phyloP scores from a whole-genome alignment of 2,329 filamentous ascomycete genomes.

The Ophiosphaerella narmari region DNA sequence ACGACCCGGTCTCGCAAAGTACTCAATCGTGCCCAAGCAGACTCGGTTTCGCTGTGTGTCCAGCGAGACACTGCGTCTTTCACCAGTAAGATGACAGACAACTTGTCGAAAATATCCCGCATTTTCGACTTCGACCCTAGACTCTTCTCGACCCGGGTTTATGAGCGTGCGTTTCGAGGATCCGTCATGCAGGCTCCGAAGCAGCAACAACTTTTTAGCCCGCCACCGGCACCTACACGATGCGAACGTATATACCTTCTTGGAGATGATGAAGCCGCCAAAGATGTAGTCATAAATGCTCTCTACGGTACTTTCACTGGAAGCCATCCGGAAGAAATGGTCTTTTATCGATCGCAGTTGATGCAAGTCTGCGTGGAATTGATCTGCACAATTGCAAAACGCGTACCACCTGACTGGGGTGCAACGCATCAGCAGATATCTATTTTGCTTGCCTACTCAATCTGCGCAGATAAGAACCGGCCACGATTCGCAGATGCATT shows the following conservation, averaged over 20 bases:
- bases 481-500: neutral
- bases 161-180: constrained; percentile 6
- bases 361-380: neutral
- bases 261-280: neutral
- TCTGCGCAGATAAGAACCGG: neutral
- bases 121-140: constrained; percentile 16
- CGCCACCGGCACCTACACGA: neutral
- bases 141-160: constrained; percentile 12
- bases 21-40: constrained; percentile 5
- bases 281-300: neutral
- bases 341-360: neutral
- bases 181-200: constrained; percentile 7
- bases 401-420: neutral
- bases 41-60: constrained; percentile 15
- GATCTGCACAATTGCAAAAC: neutral
- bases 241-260: neutral
- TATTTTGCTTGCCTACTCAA: neutral
- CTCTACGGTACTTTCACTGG: neutral
- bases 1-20: constrained; percentile 7
- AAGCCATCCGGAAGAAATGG: neutral
- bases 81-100: constrained; percentile 8
- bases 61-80: constrained; percentile 12
- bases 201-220: neutral
- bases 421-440: neutral
- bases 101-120: constrained; percentile 16